Evolutionary conservation across 495 filamentous ascomycete genomes (phyloP).

Genomic region (Penicillium lividum): DNA sequence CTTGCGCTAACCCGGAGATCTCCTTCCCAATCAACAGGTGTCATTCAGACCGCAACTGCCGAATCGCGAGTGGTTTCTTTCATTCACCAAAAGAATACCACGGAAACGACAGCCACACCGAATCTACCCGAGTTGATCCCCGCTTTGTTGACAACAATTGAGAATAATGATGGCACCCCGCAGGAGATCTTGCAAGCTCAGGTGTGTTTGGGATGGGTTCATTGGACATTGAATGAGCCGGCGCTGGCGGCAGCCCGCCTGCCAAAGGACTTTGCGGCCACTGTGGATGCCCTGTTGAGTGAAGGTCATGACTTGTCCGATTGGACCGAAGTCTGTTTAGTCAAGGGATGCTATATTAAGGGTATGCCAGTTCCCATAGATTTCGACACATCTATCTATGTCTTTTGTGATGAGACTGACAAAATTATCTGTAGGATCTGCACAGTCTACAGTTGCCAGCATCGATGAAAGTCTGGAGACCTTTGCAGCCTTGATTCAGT

Average conservation of each 20-base stretch:
- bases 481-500: slow-evolving; percentile 62
- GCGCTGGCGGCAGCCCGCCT: slow-evolving; percentile 59
- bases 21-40: slow-evolving; percentile 51
- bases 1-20: slow-evolving; percentile 18
- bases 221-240: slow-evolving; percentile 73
- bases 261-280: slow-evolving; percentile 60
- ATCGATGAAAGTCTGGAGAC: slow-evolving; percentile 59
- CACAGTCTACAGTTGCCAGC: slow-evolving; percentile 58
- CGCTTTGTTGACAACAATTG: slow-evolving; percentile 62
- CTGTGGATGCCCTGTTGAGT: slow-evolving; percentile 47
- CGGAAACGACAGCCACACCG: slow-evolving; percentile 45
- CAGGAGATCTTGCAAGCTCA: slow-evolving; percentile 79
- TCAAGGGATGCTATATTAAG: slow-evolving; percentile 76
- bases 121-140: slow-evolving; percentile 64
- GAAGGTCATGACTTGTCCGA: slow-evolving; percentile 52
- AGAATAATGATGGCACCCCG: slow-evolving; percentile 53
- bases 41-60: slow-evolving; percentile 71
- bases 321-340: slow-evolving; percentile 78
- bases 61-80: slow-evolving; percentile 65
- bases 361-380: slow-evolving; percentile 38
- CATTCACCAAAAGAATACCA: slow-evolving; percentile 36
- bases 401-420: background rate
- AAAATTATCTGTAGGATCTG: slow-evolving; percentile 43
- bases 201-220: slow-evolving; percentile 79
- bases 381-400: background rate